These are phyloP conservation scores for Auxenochlorella pyrenoidosa DNA, from an alignment of 139 green algal genomes.

Conservation along the genomic window DNA sequence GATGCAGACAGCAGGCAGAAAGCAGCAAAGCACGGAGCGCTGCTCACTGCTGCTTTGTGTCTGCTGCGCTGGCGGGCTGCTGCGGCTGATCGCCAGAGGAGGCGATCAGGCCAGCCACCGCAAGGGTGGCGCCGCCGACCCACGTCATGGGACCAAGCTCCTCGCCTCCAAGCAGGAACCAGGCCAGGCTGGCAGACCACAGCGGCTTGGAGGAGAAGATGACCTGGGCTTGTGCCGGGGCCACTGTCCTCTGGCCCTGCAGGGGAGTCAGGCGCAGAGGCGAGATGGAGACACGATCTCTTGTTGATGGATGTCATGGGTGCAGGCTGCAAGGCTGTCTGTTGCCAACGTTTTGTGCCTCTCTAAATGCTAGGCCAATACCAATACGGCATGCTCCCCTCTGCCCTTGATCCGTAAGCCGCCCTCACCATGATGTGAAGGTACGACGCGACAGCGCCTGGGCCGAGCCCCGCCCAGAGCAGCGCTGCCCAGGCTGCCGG, in stretches of 20 bases:
- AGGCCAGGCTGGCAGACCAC: slow-evolving; percentile 38
- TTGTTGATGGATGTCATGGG: too few relatives aligned
- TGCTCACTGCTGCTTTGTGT: not conserved
- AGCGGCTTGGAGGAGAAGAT: slow-evolving; percentile 48
- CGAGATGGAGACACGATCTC: too few relatives aligned
- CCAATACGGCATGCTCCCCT: too few relatives aligned
- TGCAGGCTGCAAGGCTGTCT: not conserved
- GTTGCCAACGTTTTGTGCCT: not conserved
- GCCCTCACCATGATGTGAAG: slow-evolving; percentile 22
- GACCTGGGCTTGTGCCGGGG: slow-evolving; percentile 31
- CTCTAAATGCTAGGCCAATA: too few relatives aligned
- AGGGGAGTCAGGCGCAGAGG: too few relatives aligned
- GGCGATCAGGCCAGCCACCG: slow-evolving; percentile 26
- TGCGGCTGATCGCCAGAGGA: not conserved
- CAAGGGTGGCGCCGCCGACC: slow-evolving; percentile 25
- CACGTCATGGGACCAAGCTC: slow-evolving; percentile 31
- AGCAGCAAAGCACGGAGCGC: too few relatives aligned
- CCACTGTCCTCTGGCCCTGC: slow-evolving; percentile 28
- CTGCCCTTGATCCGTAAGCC: not conserved
- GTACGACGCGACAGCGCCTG: slow-evolving; percentile 34
- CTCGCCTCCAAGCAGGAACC: slow-evolving; percentile 41
- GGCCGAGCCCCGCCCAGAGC: slow-evolving; percentile 28
- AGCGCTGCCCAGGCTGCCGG: slow-evolving; percentile 23
- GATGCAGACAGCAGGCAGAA: too few relatives aligned
- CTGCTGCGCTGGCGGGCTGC: not conserved